These are phyloP conservation scores for Rhizopogon sp. DNA, from an alignment of 768 basidiomycete genomes.

Conservation along the genomic window DNA sequence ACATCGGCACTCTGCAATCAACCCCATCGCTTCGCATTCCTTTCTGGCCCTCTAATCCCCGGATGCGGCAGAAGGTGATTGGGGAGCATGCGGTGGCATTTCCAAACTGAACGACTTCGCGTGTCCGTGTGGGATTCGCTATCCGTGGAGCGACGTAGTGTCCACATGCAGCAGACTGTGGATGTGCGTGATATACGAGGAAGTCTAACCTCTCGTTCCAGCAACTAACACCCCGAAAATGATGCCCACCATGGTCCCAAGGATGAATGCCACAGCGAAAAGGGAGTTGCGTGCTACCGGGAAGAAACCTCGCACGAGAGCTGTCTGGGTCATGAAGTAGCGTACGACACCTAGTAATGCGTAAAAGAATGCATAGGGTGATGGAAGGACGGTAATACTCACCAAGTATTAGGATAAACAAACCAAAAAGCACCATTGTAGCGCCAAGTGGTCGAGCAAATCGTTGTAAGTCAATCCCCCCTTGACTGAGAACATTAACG, in stretches of 20 bases:
- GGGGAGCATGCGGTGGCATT: no score
- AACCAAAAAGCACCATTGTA: constrained; percentile 38
- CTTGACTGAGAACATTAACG: background rate
- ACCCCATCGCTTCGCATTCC: no score
- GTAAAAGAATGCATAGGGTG: background rate
- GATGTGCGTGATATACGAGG: background rate
- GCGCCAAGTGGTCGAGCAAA: constrained; percentile 53
- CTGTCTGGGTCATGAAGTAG: constrained; percentile 50
- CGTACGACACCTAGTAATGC: constrained; percentile 36
- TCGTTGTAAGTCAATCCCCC: constrained; percentile 10
- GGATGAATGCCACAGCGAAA: constrained; percentile 34
- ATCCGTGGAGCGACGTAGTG: background rate
- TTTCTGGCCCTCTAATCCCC: background rate
- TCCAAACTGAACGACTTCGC: no score
- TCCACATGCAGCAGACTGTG: background rate
- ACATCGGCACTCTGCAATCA: no score
- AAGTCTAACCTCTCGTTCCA: constrained; percentile 8
- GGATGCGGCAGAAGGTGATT: background rate
- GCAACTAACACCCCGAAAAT: constrained; percentile 40
- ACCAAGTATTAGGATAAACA: constrained; percentile 47
- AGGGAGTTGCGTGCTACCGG: constrained; percentile 47
- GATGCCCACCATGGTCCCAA: constrained; percentile 36
- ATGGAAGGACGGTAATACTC: constrained; percentile 11
- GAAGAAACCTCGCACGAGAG: constrained; percentile 45
- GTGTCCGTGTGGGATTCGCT: no score